phyloP scores from a whole-genome alignment of 768 basidiomycete genomes.

The Boletus rufocinnamomeus region DNA sequence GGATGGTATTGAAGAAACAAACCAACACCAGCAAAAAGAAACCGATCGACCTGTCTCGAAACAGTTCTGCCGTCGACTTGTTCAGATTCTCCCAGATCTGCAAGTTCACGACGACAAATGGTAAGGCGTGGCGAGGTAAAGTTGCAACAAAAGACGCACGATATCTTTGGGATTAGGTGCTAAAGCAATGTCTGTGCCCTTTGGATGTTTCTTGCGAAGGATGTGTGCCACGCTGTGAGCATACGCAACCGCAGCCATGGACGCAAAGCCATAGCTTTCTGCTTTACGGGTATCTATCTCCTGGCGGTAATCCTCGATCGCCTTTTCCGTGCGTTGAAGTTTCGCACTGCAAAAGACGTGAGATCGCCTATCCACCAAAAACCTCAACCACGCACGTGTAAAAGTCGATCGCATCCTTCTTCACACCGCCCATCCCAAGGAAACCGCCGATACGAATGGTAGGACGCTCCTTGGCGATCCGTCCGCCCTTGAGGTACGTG shows the following conservation, averaged over 20 bases:
- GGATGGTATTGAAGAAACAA: slow-evolving; percentile 94
- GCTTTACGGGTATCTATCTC: slow-evolving; percentile 75
- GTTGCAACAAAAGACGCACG: slow-evolving; percentile 41
- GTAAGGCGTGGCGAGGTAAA: neutral
- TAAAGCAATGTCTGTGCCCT: slow-evolving; percentile 67
- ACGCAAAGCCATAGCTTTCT: slow-evolving; percentile 91
- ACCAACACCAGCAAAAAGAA: slow-evolving; percentile 74
- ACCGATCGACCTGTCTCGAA: slow-evolving; percentile 71
- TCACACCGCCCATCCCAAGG: slow-evolving; percentile 80
- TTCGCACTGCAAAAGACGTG: slow-evolving; percentile 38
- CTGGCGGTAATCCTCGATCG: slow-evolving; percentile 70
- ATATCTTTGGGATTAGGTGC: slow-evolving; percentile 92
- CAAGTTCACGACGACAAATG: neutral
- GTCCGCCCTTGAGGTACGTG: slow-evolving; percentile 83
- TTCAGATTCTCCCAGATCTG: slow-evolving; percentile 93
- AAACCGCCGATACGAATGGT: slow-evolving; percentile 77
- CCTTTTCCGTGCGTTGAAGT: slow-evolving; percentile 64
- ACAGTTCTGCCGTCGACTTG: slow-evolving; percentile 63
- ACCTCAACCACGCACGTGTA: slow-evolving; percentile 70
- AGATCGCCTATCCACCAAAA: neutral
- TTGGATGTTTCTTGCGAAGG: slow-evolving; percentile 66
- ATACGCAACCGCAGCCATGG: slow-evolving; percentile 85
- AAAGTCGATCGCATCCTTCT: slow-evolving; percentile 90
- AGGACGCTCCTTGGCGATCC: slow-evolving; percentile 78
- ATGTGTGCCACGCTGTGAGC: slow-evolving; percentile 83